Base-by-base conservation (phyloP, 2,329 filamentous ascomycete species). In the Achaetomium macrosporum region DNA sequence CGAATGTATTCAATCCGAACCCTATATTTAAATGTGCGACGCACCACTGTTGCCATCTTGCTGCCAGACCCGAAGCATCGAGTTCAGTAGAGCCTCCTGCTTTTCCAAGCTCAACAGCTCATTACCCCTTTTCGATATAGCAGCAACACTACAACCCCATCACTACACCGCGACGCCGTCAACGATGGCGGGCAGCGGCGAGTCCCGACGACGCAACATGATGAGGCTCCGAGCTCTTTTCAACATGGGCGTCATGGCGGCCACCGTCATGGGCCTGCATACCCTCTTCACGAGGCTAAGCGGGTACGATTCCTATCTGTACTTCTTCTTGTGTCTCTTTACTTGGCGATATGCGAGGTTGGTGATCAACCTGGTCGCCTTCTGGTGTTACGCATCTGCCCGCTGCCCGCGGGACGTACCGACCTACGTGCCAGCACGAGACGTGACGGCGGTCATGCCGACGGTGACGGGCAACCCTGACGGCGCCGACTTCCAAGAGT, bases 401-500 rank as follows among this genome's bases (percentile, higher is more conserved):
- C 58, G 63, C 66, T 17, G 43, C 0, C 61, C 57, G 0, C 25
- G 16, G 0, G 29, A n/a, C 36, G 59, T 64, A 2, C 71, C 74
- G 0, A 60, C 46, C 0, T 70, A 71, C 55, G 59, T 13, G 2
- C 48, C 55, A 6, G 59, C 62, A 3, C 47, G 53, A 1, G 73
- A 82, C 36, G 73, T 75, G 46, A 77, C 76, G 0, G 72, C 81
- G 17, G 68, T 82, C 42, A 61, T 82, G 2, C 76, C 78, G 0
- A 82, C 77, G 0, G 67, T 79, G 0, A 82, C 77, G 0, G 67
- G 78, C 3, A 72, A 76, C 12, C 75, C 77, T 0, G 46, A 59
- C 0, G 69, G 70, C 11, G 46, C 42, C 0, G 67, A 70, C 16
- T 78, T 82, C 50, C 42, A 55, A 0, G 67, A 69, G 13, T 76